These are phyloP conservation scores for Chaetomium sp. DNA, from an alignment of 2,329 filamentous ascomycete genomes.

Conservation along the genomic window DNA sequence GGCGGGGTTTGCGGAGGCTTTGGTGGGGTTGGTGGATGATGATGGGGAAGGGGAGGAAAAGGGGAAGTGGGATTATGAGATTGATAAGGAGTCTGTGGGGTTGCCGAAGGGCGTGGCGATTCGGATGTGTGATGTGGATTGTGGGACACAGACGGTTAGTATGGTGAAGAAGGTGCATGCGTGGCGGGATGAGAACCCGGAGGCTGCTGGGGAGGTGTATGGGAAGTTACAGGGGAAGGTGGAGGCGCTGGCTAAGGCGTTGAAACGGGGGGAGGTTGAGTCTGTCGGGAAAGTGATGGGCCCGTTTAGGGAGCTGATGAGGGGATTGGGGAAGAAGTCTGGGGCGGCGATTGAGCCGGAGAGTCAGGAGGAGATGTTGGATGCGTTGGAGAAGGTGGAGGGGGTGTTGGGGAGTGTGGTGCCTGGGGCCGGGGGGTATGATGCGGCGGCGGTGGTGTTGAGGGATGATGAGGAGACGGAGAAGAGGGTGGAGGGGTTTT, in stretches of 20 bases:
- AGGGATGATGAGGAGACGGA: slow-evolving; percentile 63
- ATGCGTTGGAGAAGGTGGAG: slow-evolving; percentile 61
- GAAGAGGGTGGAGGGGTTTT: slow-evolving; percentile 50
- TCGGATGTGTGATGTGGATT: slow-evolving; percentile 94
- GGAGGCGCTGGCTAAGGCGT: slow-evolving; percentile 58
- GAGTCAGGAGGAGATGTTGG: slow-evolving; percentile 76
- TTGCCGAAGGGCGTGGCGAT: slow-evolving; percentile 68
- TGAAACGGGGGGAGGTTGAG: slow-evolving; percentile 45
- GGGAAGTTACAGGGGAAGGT: slow-evolving; percentile 67
- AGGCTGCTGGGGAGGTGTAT: slow-evolving; percentile 67
- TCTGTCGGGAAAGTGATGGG: slow-evolving; percentile 43
- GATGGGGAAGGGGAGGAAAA: slow-evolving; percentile 23
- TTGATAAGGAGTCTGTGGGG: slow-evolving; percentile 58
- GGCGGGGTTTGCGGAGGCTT: slow-evolving; percentile 57
- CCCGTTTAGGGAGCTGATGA: slow-evolving; percentile 55
- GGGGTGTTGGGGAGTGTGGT: slow-evolving; percentile 90
- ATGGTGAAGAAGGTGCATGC: slow-evolving; percentile 91
- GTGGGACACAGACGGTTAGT: slow-evolving; percentile 83
- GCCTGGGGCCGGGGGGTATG: slow-evolving; percentile 88
- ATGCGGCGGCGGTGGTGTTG: slow-evolving; percentile 78
- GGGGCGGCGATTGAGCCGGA: slow-evolving; percentile 83
- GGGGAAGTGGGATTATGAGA: slow-evolving; percentile 69
- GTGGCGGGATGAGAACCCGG: slow-evolving; percentile 64
- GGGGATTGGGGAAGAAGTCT: slow-evolving; percentile 67
- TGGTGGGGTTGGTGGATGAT: slow-evolving; percentile 62